Evolutionary conservation across 140 eudicot genomes (phyloP).

Genomic region (Anethum foeniculum): DNA sequence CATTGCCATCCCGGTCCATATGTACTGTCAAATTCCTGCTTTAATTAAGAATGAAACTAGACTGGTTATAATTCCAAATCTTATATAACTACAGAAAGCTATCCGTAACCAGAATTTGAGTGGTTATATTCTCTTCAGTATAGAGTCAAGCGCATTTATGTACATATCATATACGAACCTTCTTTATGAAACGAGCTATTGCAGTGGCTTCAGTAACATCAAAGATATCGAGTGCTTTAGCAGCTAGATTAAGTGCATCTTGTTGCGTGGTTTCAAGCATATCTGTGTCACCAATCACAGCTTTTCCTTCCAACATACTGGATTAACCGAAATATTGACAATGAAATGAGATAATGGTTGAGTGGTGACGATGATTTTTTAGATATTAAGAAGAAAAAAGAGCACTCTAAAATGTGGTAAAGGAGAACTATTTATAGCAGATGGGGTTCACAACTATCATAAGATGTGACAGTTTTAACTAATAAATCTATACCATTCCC

Average conservation of each 20-base stretch:
- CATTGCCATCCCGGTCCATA: conserved; percentile 95
- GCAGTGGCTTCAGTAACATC: conserved; percentile 88
- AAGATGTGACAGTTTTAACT: not conserved
- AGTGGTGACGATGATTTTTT: not conserved
- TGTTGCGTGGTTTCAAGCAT: conserved; percentile 80
- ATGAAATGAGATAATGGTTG: conserved; percentile 1
- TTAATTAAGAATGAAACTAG: not conserved
- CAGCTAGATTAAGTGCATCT: conserved; percentile 74
- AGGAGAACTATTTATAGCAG: conserved; percentile 9
- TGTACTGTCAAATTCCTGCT: conserved; percentile 67
- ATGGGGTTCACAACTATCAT: not conserved
- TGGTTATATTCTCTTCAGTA: not conserved
- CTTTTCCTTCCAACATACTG: conserved; percentile 80
- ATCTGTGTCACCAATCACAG: conserved; percentile 79
- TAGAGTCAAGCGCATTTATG: not conserved
- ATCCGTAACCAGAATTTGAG: not conserved
- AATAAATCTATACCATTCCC: not conserved
- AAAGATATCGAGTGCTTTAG: conserved; percentile 85
- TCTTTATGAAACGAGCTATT: conserved; percentile 73
- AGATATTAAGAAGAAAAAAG: not conserved
- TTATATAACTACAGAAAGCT: not conserved
- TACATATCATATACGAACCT: conserved; percentile 30
- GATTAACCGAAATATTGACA: not conserved
- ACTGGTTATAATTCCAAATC: not conserved
- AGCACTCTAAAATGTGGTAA: conserved; percentile 7